Percentiles rank a stretch among this genome's conserved stretches.
Evolutionary conservation across 2,329 filamentous ascomycete genomes (phyloP).

Genomic region (Neonectria sp.): DNA sequence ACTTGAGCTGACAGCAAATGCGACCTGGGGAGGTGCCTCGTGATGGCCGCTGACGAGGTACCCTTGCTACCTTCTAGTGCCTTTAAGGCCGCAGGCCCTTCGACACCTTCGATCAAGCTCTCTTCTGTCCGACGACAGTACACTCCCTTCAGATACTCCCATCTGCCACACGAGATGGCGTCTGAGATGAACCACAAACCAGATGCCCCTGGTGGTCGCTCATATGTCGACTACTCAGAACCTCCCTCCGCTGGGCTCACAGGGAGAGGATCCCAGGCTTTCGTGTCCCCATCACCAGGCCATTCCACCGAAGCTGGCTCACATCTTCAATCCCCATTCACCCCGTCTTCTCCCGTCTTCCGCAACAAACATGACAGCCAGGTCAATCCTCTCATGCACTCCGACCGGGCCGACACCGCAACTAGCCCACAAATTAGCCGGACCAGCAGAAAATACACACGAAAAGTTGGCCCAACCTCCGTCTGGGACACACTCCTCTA

Average conservation of each 20-base stretch:
- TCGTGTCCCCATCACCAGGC: slow-evolving; percentile 15
- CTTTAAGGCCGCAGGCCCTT: not conserved
- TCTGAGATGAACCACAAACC: not conserved
- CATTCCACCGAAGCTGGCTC: slow-evolving; percentile 10
- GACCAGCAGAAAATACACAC: slow-evolving; percentile 13
- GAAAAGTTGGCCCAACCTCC: not conserved
- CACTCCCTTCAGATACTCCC: not conserved
- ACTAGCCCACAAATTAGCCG: not conserved
- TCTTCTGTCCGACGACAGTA: not conserved
- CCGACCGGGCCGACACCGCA: not conserved
- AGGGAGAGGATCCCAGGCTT: not conserved
- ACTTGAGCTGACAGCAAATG: not conserved
- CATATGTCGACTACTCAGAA: slow-evolving; percentile 13
- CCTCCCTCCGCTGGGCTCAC: slow-evolving; percentile 7
- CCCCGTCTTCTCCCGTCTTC: slow-evolving; percentile 17
- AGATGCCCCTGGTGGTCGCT: not conserved
- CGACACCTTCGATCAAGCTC: not conserved
- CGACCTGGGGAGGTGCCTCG: too few species aligned
- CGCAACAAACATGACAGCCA: slow-evolving; percentile 19
- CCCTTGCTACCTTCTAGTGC: not conserved
- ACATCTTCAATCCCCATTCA: slow-evolving; percentile 16
- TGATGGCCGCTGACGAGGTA: not conserved
- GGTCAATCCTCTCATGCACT: slow-evolving; percentile 16
- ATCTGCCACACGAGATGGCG: not conserved
- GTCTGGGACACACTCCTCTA: slow-evolving; percentile 20